These are phyloP conservation scores for Ormosia semicastrata DNA, from an alignment of 306 rosid genomes.

Conservation along the genomic window DNA sequence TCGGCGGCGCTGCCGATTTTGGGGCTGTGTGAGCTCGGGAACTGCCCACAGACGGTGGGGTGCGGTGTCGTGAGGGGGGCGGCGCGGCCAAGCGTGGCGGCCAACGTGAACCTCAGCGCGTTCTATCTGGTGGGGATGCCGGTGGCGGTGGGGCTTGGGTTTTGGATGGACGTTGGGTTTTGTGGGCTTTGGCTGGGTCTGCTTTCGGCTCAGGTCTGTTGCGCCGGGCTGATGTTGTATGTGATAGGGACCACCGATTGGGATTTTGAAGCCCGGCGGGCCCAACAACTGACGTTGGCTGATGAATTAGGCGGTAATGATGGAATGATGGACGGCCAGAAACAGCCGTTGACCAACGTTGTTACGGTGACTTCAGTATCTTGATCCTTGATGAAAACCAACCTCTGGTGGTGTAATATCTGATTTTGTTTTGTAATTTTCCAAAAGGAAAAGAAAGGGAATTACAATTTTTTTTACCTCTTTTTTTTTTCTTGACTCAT, in stretches of 20 bases:
- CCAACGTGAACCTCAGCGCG: slow-evolving; percentile 75
- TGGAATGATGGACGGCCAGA: slow-evolving; percentile 16
- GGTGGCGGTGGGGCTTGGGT: slow-evolving; percentile 80
- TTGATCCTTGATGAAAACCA: not conserved
- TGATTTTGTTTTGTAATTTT: slow-evolving; percentile 26
- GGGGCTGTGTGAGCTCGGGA: slow-evolving; percentile 91
- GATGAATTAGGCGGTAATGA: not conserved
- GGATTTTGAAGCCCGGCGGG: slow-evolving; percentile 65
- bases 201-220: slow-evolving; percentile 78
- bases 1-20: slow-evolving; percentile 72
- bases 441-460: not conserved
- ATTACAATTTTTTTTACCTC: not conserved
- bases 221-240: slow-evolving; percentile 83
- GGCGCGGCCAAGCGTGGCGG: slow-evolving; percentile 84
- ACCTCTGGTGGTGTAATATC: not conserved
- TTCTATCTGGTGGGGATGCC: slow-evolving; percentile 93
- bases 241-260: slow-evolving; percentile 81
- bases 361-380: slow-evolving; percentile 22
- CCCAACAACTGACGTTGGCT: slow-evolving; percentile 44
- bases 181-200: slow-evolving; percentile 91
- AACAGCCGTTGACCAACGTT: slow-evolving; percentile 33
- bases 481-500: not conserved
- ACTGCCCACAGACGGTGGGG: slow-evolving; percentile 92
- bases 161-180: slow-evolving; percentile 60
- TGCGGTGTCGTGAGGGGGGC: slow-evolving; percentile 90